These are phyloP conservation scores for Karstenula rhodostoma DNA, from an alignment of 2,329 filamentous ascomycete species.

Conservation along the genomic window DNA sequence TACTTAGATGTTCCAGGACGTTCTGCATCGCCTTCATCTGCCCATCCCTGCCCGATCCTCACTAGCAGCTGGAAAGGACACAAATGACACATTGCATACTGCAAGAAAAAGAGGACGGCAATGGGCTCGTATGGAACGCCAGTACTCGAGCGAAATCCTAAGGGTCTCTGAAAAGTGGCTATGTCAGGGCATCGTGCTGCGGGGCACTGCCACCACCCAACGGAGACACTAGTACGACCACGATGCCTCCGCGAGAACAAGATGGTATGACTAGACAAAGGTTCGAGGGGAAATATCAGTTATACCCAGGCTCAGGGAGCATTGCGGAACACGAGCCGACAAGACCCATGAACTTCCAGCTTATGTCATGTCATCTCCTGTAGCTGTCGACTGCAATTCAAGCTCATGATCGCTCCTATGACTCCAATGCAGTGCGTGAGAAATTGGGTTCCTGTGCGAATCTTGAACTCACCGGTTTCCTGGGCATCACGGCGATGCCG, in stretches of 20 bases:
- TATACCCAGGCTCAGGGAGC: not conserved
- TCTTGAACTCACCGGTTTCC: conserved; percentile 3
- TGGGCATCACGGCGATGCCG: conserved; percentile 1
- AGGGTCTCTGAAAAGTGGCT: not conserved
- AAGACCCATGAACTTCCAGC: not conserved
- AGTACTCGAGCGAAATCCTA: not conserved
- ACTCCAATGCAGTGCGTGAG: not conserved
- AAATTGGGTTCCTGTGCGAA: not conserved
- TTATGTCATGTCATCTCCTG: not conserved
- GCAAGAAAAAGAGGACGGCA: not conserved
- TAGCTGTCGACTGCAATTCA: not conserved
- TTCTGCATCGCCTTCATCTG: not conserved
- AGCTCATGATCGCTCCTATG: not conserved
- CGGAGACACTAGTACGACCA: not conserved
- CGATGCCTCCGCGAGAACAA: not conserved
- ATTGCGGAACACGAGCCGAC: not conserved
- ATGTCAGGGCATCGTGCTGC: not conserved
- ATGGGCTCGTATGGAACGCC: not conserved
- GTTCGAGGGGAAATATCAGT: not conserved
- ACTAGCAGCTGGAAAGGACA: not conserved
- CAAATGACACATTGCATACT: not conserved
- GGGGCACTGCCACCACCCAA: conserved; percentile 3
- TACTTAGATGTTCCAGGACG: conserved; percentile 56
- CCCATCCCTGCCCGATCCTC: not conserved
- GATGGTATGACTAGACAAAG: not conserved